phyloP scores from a whole-genome alignment of 2,329 filamentous ascomycete species.

The Lachnellula cervina region DNA sequence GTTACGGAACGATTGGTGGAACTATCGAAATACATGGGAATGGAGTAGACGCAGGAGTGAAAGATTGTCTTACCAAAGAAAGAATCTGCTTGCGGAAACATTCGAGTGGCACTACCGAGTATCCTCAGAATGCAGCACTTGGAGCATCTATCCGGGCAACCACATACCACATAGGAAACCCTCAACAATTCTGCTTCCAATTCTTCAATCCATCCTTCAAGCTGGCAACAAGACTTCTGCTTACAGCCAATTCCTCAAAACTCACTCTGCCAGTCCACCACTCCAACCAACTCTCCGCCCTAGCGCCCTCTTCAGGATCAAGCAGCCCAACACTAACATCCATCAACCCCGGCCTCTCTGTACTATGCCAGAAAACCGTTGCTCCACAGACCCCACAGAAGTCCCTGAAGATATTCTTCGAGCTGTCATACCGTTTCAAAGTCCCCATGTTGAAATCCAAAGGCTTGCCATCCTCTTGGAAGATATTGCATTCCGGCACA shows the following conservation, averaged over 20 bases:
- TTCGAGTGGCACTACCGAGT: neutral
- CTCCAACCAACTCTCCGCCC: constrained; percentile 54
- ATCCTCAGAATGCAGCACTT: neutral
- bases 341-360: constrained; percentile 48
- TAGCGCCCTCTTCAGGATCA: constrained; percentile 44
- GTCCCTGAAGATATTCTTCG: constrained; percentile 48
- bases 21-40: no score
- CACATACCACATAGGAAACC: neutral
- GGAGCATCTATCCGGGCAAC: neutral
- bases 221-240: constrained; percentile 17
- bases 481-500: constrained; percentile 54
- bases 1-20: no score
- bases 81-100: no score
- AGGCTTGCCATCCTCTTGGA: constrained; percentile 35
- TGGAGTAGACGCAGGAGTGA: no score
- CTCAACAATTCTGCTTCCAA: constrained; percentile 9
- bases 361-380: constrained; percentile 57
- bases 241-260: constrained; percentile 37
- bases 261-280: constrained; percentile 58
- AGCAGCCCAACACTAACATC: constrained; percentile 61
- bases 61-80: no score
- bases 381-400: constrained; percentile 62
- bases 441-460: constrained; percentile 37
- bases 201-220: constrained; percentile 21
- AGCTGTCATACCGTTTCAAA: constrained; percentile 50